Evolutionary conservation across 129 eudicot genomes (phyloP).

Genomic region (Chrysanthemum seticuspe): DNA sequence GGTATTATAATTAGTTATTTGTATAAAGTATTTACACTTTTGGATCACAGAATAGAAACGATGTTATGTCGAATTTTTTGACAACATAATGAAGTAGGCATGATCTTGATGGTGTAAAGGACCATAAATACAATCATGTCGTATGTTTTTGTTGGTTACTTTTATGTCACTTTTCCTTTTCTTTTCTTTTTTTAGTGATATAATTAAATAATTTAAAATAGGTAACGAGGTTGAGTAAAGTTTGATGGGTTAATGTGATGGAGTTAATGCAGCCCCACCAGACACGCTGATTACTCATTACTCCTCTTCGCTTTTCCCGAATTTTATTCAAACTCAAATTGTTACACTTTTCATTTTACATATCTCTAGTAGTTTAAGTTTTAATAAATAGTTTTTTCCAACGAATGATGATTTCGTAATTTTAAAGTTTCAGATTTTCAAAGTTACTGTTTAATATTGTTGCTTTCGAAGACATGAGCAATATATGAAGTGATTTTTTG

Average conservation of each 20-base stretch:
- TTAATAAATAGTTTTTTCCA: background rate
- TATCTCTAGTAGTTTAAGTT: background rate
- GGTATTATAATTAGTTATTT: background rate
- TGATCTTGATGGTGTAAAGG: constrained; percentile 33
- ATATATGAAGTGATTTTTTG: too few relatives aligned
- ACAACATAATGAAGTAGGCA: constrained; percentile 35
- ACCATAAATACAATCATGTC: constrained; percentile 19
- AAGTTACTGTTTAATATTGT: too few relatives aligned
- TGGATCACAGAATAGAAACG: constrained; percentile 10
- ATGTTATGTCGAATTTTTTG: constrained; percentile 36
- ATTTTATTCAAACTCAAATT: constrained; percentile 26
- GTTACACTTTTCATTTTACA: background rate
- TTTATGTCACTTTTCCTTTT: background rate
- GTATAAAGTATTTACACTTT: constrained; percentile 8
- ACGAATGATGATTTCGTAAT: background rate
- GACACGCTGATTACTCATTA: constrained; percentile 40
- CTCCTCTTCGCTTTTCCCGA: constrained; percentile 30
- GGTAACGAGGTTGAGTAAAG: constrained; percentile 30
- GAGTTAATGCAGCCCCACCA: constrained; percentile 41
- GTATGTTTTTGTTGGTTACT: constrained; percentile 12
- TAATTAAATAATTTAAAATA: background rate
- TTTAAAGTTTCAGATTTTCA: background rate
- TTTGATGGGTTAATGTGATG: constrained; percentile 23
- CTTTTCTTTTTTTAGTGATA: background rate
- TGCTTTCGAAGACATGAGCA: too few relatives aligned